phyloP scores from a whole-genome alignment of 1,139 yeast species.

The Citeromyces hawaiiensis region DNA sequence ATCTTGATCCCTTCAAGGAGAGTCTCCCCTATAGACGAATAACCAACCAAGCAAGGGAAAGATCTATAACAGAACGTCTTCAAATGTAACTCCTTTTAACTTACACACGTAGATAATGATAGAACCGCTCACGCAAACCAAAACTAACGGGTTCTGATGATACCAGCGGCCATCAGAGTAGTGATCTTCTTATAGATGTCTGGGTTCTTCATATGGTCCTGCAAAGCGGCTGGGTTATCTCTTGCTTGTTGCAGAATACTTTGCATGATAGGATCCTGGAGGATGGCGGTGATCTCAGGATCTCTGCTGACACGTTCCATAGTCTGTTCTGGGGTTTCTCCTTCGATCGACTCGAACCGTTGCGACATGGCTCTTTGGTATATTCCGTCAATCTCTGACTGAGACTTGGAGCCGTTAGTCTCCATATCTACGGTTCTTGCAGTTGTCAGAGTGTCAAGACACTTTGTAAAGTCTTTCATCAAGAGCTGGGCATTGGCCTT shows the following conservation, averaged over 20 bases:
- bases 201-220: slow-evolving; percentile 97
- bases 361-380: slow-evolving; percentile 65
- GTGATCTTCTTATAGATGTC: slow-evolving; percentile 82
- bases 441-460: slow-evolving; percentile 65
- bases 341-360: slow-evolving; percentile 67
- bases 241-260: slow-evolving; percentile 89
- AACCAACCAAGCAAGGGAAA: too few species aligned
- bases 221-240: slow-evolving; percentile 91
- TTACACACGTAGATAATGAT: too few species aligned
- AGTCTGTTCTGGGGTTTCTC: slow-evolving; percentile 93
- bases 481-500: slow-evolving; percentile 93
- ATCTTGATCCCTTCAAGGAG: too few species aligned
- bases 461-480: slow-evolving; percentile 74
- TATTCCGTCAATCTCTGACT: slow-evolving; percentile 69
- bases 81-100: too few species aligned
- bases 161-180: slow-evolving; percentile 91
- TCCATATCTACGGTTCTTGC: slow-evolving; percentile 73
- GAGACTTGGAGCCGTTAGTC: slow-evolving; percentile 29
- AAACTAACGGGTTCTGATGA: slow-evolving; percentile 74
- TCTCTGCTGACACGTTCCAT: slow-evolving; percentile 84
- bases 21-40: too few species aligned
- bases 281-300: slow-evolving; percentile 83
- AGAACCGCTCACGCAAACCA: not conserved
- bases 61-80: too few species aligned
- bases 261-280: slow-evolving; percentile 97